Conservation (phyloP, 139 green algal species). For the Tetraselmis chui region DNA sequence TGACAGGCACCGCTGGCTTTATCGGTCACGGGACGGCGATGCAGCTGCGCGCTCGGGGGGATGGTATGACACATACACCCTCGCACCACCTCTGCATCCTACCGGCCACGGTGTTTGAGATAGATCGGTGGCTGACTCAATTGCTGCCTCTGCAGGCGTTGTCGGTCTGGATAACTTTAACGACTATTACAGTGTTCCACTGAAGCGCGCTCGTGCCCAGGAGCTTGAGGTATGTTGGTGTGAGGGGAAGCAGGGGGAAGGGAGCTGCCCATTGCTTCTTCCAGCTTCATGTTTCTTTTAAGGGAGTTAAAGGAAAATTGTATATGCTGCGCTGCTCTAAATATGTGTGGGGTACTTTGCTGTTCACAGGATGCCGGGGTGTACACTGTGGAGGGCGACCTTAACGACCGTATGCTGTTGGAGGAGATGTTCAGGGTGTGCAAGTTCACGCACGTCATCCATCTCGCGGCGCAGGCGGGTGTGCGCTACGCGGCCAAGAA, state of each 20-base stretch:
- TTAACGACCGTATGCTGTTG: constrained; percentile 51
- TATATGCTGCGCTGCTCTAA: too few species aligned
- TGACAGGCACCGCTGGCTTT: constrained; percentile 63
- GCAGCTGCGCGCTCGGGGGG: constrained; percentile 33
- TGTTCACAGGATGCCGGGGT: constrained; percentile 26
- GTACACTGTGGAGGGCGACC: constrained; percentile 52
- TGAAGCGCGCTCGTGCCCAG: constrained; percentile 52
- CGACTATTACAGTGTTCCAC: constrained; percentile 59
- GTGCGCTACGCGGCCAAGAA: constrained; percentile 69
- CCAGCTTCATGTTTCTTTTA: too few species aligned
- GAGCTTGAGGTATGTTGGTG: constrained; percentile 19
- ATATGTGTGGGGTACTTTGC: too few species aligned
- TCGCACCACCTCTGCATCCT: too few species aligned
- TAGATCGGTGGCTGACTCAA: too few species aligned
- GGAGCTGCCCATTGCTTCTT: too few species aligned
- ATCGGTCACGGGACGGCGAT: constrained; percentile 55
- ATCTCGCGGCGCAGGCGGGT: constrained; percentile 73
- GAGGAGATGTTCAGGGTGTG: constrained; percentile 46
- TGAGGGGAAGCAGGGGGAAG: too few species aligned
- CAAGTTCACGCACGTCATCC: constrained; percentile 65
- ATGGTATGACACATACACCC: too few species aligned
- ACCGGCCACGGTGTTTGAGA: too few species aligned
- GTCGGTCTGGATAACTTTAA: constrained; percentile 85
- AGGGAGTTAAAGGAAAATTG: too few species aligned
- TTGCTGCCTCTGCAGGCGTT: constrained; percentile 41